phyloP scores from a whole-genome alignment of 2,329 filamentous ascomycete species.

The Claviceps pazoutovae region DNA sequence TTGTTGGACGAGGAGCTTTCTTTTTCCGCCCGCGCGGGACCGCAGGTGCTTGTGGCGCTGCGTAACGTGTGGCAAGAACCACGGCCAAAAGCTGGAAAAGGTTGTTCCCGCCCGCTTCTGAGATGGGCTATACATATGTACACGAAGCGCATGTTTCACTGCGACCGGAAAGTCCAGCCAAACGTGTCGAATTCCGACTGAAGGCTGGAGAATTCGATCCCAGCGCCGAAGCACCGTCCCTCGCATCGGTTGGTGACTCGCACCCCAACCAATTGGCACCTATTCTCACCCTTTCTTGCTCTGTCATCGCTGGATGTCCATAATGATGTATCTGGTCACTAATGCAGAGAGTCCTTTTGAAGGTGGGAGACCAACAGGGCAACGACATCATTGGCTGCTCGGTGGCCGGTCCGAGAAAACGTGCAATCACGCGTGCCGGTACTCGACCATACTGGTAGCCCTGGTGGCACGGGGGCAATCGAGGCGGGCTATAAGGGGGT shows the following conservation, averaged over 20 bases:
- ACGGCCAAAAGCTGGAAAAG: background rate
- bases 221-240: background rate
- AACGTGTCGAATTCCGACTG: background rate
- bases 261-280: background rate
- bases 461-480: background rate
- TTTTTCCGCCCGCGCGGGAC: constrained; percentile 1
- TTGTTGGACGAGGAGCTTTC: background rate
- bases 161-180: constrained; percentile 2
- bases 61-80: background rate
- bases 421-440: background rate
- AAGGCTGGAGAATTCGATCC: background rate
- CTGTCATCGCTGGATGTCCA: background rate
- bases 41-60: background rate
- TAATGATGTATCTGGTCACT: background rate
- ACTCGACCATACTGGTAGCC: background rate
- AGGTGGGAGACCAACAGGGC: background rate
- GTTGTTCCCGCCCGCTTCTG: background rate
- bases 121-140: background rate
- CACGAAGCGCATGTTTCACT: constrained; percentile 1
- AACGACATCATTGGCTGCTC: background rate
- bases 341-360: background rate
- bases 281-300: background rate
- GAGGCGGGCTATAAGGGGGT: background rate
- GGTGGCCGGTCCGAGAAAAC: background rate
- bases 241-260: background rate